A percentile compares a stretch with the other conserved stretches of the same genome.
These are phyloP conservation scores for Monilinia vaccinii-corymbosi DNA, from an alignment of 2,329 filamentous ascomycete species.

Conservation along the genomic window DNA sequence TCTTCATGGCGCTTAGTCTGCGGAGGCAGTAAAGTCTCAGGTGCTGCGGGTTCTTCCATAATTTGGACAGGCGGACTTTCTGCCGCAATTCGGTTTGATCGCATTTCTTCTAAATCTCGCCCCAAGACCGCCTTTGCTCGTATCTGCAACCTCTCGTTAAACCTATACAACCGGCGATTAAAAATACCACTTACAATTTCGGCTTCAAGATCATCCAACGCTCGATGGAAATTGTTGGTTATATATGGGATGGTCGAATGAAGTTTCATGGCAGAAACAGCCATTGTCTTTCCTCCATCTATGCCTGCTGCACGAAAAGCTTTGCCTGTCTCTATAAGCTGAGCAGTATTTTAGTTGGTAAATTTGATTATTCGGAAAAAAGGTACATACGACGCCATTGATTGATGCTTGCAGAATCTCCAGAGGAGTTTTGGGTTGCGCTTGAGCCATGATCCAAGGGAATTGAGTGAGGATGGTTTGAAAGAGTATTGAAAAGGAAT, in stretches of 20 bases:
- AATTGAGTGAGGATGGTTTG: background rate
- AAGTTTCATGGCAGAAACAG: conserved; percentile 21
- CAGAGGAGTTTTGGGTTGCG: conserved; percentile 22
- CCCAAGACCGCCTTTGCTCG: conserved; percentile 46
- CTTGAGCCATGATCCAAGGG: conserved; percentile 16
- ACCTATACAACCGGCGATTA: background rate
- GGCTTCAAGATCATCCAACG: conserved; percentile 46
- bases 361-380: background rate
- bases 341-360: conserved; percentile 5
- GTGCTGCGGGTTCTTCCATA: conserved; percentile 11
- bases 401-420: conserved; percentile 42
- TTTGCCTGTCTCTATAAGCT: conserved; percentile 53
- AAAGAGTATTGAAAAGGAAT: background rate
- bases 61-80: conserved; percentile 21
- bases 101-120: conserved; percentile 40
- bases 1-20: background rate
- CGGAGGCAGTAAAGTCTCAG: conserved; percentile 20
- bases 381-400: conserved; percentile 43
- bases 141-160: conserved; percentile 30
- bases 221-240: conserved; percentile 35
- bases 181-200: conserved; percentile 41
- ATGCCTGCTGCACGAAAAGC: conserved; percentile 41
- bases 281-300: conserved; percentile 35
- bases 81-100: conserved; percentile 23
- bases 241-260: conserved; percentile 22